Evolutionary conservation across 305 asterid genomes (phyloP), one percentile per base, ranked within the genome.

Genomic region (Lippia alba): DNA sequence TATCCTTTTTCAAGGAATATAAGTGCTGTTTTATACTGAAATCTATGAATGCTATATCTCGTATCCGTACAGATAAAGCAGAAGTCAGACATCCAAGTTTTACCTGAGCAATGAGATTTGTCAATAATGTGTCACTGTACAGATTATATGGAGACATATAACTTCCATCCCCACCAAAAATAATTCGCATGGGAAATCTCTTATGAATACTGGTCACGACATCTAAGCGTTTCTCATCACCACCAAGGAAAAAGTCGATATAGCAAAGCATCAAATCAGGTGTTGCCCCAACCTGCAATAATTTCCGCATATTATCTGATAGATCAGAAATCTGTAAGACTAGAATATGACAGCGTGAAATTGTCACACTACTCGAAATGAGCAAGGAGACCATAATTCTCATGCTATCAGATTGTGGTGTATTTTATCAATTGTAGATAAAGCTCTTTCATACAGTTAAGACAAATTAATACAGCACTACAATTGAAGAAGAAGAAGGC

Each of bases 71-170:
- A 32, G 59, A 62, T 44, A 24, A 24, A 55, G 71, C 57, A 75
- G 17, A 63, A 64, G 66, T 8, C 63, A 66, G 74, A 67, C 20
- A 64, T 61, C 58, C 51, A 76, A 73, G 72, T 64, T 36, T 36
- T 80, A 94, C 99, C 99, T 89, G 97, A 70, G 92, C 96, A 74
- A 94, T 89, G 79, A 91, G 97, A 87, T 94, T 94, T 60, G 91
- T 88, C 87, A 94, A 77, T 81, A 90, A 81, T 40, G 88, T 71
- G 79, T 94, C 99, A 66, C 90, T 89, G 62, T 86, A 82, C 66
- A 94, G 88, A 87, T 83, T 85, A 84, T 89, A 94, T 36, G 96
- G 96, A 74, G 96, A 85, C 97, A 93, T 91, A 79, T 91, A 93
- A 82, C 96, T 93, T 78, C 98, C 97, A 83, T 89, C 86, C 66